These are phyloP conservation scores for Camelina sativa DNA, from an alignment of 345 rosid species.

Conservation along the genomic window DNA sequence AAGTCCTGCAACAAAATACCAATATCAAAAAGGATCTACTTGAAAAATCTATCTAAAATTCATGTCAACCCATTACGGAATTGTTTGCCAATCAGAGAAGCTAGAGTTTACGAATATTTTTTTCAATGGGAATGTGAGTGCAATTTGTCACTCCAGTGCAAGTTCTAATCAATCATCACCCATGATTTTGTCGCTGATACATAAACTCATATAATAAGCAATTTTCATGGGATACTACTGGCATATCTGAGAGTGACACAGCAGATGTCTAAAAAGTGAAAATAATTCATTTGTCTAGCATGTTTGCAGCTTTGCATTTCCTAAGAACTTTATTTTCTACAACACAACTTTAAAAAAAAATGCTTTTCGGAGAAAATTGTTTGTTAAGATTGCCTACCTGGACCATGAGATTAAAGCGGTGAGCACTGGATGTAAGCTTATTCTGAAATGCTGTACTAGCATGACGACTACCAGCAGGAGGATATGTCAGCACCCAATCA, in stretches of 20 bases:
- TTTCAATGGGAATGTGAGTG: background rate
- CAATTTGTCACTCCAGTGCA: conserved; percentile 13
- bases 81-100: conserved; percentile 8
- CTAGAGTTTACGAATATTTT: background rate
- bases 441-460: conserved; percentile 76
- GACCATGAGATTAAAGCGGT: conserved; percentile 96
- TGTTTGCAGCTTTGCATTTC: conserved; percentile 11
- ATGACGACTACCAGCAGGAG: conserved; percentile 70
- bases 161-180: conserved; percentile 17
- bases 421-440: conserved; percentile 96
- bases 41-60: conserved; percentile 29
- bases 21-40: conserved; percentile 14
- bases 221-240: conserved; percentile 12
- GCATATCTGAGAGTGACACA: background rate
- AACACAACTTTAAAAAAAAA: background rate
- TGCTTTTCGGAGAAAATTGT: background rate
- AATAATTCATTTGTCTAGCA: conserved; percentile 22
- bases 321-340: background rate
- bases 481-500: conserved; percentile 89
- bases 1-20: conserved; percentile 64
- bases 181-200: conserved; percentile 17
- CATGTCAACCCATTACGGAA: conserved; percentile 5
- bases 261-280: background rate
- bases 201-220: conserved; percentile 9
- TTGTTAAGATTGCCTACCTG: conserved; percentile 64